phyloP scores from a whole-genome alignment of 352 stramenopile species.

The Globisporangium cylindrosporum region DNA sequence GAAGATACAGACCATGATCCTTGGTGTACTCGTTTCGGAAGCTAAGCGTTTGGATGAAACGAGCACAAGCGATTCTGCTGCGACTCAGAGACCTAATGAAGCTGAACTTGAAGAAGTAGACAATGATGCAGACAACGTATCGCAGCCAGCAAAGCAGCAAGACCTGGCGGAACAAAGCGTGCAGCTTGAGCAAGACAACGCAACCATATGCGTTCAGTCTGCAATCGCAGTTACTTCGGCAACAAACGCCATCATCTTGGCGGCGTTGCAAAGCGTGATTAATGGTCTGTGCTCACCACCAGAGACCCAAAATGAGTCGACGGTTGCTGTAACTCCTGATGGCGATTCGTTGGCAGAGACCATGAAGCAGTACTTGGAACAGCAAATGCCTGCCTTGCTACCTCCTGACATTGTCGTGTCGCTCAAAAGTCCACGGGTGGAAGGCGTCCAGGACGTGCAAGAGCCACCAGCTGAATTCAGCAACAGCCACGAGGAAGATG shows the following conservation, averaged over 20 bases:
- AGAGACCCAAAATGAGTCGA: conserved; percentile 12
- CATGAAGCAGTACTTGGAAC: background rate
- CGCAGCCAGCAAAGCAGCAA: background rate
- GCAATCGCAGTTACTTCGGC: conserved; percentile 17
- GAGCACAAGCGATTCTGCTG: background rate
- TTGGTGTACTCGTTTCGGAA: conserved; percentile 1
- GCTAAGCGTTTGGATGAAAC: background rate
- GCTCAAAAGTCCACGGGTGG: background rate
- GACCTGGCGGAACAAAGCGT: background rate
- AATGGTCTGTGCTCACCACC: conserved; percentile 16
- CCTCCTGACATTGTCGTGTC: background rate
- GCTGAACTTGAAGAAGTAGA: no score
- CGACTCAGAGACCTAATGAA: background rate
- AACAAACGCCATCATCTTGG: conserved; percentile 26
- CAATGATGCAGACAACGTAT: background rate
- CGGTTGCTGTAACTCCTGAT: conserved; percentile 12
- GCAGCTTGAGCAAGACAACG: background rate
- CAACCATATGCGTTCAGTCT: conserved; percentile 12
- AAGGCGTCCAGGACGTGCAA: background rate
- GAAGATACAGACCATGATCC: conserved; percentile 15
- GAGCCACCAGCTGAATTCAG: background rate
- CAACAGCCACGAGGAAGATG: background rate
- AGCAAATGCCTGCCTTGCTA: background rate
- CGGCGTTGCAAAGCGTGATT: conserved; percentile 26
- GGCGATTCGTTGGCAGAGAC: background rate